Evolutionary conservation across 2,329 filamentous ascomycete species (phyloP).

Genomic region (Alternaria ventricosa): DNA sequence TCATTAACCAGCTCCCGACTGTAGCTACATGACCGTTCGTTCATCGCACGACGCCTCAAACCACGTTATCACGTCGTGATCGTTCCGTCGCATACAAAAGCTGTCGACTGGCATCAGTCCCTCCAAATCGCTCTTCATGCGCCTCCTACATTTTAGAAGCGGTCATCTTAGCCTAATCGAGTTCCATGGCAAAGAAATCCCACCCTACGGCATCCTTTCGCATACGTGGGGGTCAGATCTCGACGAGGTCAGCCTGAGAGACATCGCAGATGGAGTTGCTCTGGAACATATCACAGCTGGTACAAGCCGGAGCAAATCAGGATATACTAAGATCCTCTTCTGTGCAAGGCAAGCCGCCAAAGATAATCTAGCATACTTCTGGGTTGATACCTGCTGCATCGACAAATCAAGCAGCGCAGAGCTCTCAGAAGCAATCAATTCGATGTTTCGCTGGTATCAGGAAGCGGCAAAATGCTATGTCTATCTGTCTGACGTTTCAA

Average conservation of each 20-base stretch:
- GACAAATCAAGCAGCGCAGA: not conserved
- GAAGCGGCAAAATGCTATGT: not conserved
- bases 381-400: not conserved
- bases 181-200: accelerated
- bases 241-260: not conserved
- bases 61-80: not conserved
- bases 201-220: not conserved
- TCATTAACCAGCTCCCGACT: not conserved
- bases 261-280: not conserved
- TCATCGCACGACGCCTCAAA: not conserved
- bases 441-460: not conserved
- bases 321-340: not conserved
- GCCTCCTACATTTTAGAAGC: not conserved
- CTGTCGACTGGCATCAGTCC: not conserved
- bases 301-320: not conserved
- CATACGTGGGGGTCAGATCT: not conserved
- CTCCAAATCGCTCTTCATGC: not conserved
- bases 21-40: accelerated
- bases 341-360: not conserved
- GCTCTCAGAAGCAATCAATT: not conserved
- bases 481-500: not conserved
- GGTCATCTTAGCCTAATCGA: not conserved
- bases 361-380: not conserved
- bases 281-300: not conserved
- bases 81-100: not conserved